Evolutionary conservation across 129 eudicot species (phyloP).

Genomic region (Logfia minima): DNA sequence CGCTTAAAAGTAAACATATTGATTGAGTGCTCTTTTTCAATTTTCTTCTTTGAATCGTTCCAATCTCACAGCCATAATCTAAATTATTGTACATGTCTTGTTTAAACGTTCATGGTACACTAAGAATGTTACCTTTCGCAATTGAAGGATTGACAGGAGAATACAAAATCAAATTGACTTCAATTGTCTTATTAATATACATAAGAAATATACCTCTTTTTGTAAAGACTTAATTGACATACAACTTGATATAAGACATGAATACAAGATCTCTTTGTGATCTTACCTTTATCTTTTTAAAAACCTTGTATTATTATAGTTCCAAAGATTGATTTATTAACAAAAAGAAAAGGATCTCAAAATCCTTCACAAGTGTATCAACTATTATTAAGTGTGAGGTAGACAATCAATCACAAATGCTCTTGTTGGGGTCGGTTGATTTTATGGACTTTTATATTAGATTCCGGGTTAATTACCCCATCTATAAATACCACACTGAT

Average conservation of each 20-base stretch:
- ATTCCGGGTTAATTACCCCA: constrained; percentile 6
- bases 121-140: too few species aligned
- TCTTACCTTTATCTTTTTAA: constrained; percentile 1
- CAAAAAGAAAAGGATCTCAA: constrained; percentile 15
- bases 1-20: not conserved
- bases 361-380: constrained; percentile 1
- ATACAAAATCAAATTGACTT: not conserved
- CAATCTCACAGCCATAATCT: too few species aligned
- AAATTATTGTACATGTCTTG: too few species aligned
- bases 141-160: too few species aligned
- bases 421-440: constrained; percentile 22
- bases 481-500: constrained; percentile 17
- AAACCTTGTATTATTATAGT: not conserved
- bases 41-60: not conserved
- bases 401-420: constrained; percentile 4
- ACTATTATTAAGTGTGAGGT: not conserved
- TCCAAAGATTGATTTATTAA: constrained; percentile 2
- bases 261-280: constrained; percentile 12
- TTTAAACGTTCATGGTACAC: too few species aligned
- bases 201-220: not conserved
- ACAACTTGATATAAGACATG: not conserved
- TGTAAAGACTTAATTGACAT: not conserved
- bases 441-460: constrained; percentile 22
- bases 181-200: not conserved
- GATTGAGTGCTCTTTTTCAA: not conserved